A percentile compares a stretch with the other conserved stretches of the same genome.
Conservation (phyloP, 345 rosid species). For the Limnanthes douglasii region DNA sequence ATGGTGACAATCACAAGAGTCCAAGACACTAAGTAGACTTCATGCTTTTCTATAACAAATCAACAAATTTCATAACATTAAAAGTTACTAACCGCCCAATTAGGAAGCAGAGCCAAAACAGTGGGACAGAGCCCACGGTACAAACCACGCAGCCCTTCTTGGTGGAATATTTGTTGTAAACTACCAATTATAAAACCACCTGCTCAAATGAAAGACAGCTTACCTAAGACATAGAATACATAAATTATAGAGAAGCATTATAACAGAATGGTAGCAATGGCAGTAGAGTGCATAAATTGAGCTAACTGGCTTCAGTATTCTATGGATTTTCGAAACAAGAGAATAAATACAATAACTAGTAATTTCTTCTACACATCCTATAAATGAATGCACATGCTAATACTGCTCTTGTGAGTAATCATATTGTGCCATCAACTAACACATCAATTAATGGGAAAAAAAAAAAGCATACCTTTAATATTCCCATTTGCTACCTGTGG, state of each 20-base stretch:
- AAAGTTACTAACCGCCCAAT: conserved; percentile 70
- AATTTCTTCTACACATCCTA: no score
- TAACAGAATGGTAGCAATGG: no score
- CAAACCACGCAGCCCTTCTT: conserved; percentile 71
- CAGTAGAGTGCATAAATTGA: no score
- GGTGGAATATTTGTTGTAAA: conserved; percentile 46
- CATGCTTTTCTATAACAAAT: not conserved
- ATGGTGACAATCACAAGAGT: not conserved
- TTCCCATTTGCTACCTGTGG: conserved; percentile 25
- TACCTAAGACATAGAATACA: not conserved
- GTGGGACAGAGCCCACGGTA: conserved; percentile 75
- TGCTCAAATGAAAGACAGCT: conserved; percentile 13
- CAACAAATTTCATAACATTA: no score
- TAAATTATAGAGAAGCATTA: not conserved
- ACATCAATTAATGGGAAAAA: not conserved
- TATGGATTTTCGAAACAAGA: no score
- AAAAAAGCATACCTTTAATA: conserved; percentile 34
- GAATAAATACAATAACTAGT: no score
- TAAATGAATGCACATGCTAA: no score
- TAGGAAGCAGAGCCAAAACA: conserved; percentile 67
- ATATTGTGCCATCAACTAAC: no score
- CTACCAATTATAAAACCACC: conserved; percentile 80
- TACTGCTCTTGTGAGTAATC: no score
- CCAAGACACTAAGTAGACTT: not conserved
- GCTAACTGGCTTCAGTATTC: no score